phyloP scores from a whole-genome alignment of 2,329 filamentous ascomycete genomes.

The Pseudogymnoascus verrucosus region DNA sequence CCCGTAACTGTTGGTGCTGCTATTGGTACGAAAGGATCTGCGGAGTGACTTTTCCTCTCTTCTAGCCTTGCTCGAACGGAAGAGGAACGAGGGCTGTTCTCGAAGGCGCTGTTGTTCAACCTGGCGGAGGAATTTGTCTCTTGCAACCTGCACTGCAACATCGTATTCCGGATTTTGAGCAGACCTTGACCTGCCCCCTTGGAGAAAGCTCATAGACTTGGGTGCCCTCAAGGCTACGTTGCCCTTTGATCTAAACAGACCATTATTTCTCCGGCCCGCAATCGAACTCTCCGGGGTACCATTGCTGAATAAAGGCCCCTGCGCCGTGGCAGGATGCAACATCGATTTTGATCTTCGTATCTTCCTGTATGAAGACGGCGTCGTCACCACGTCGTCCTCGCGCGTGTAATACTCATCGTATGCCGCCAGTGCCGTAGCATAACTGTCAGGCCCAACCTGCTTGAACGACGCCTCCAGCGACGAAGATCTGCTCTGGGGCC shows the following conservation, averaged over 20 bases:
- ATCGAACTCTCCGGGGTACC: conserved; percentile 17
- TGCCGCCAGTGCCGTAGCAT: conserved; percentile 30
- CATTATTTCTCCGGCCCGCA: not conserved
- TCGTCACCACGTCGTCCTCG: conserved; percentile 41
- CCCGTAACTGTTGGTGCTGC: conserved; percentile 32
- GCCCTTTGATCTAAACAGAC: conserved; percentile 16
- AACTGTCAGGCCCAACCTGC: conserved; percentile 27
- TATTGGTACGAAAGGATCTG: conserved; percentile 43
- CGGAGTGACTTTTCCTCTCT: conserved; percentile 31
- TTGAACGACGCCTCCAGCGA: conserved; percentile 24
- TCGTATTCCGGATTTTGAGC: conserved; percentile 27
- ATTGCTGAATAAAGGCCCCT: conserved; percentile 25
- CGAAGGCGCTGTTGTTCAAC: conserved; percentile 30
- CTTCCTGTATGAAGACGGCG: conserved; percentile 40
- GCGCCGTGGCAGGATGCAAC: conserved; percentile 30
- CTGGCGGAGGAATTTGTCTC: conserved; percentile 31
- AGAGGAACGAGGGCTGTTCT: conserved; percentile 39
- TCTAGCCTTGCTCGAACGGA: conserved; percentile 27
- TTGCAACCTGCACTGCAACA: conserved; percentile 30
- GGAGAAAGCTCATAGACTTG: conserved; percentile 49
- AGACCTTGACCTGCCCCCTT: conserved; percentile 25
- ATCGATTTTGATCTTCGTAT: conserved; percentile 50
- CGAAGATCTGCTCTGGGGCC: conserved; percentile 25
- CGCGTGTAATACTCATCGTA: conserved; percentile 38
- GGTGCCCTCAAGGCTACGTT: conserved; percentile 34